These are phyloP conservation scores for Talaromyces thailandensis DNA, from an alignment of 495 filamentous ascomycete genomes.

Conservation along the genomic window DNA sequence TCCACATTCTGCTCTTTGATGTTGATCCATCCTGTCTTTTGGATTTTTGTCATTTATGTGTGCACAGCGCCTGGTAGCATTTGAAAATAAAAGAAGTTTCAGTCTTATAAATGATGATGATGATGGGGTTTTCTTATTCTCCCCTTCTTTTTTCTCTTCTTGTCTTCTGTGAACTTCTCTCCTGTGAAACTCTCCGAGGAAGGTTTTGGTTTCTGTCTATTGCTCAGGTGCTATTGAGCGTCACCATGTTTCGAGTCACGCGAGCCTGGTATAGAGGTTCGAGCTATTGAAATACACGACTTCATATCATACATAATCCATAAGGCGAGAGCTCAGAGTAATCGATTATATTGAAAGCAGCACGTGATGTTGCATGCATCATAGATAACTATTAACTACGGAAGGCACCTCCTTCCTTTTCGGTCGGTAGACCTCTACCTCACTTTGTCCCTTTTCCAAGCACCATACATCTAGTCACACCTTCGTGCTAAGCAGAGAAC, in stretches of 20 bases:
- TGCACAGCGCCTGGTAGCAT: conserved; percentile 4
- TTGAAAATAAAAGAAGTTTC: conserved; percentile 1
- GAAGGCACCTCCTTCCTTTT: neutral
- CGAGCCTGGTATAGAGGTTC: too few relatives aligned
- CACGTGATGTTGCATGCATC: neutral
- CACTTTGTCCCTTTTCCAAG: too few relatives aligned
- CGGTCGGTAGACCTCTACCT: too few relatives aligned
- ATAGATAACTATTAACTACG: neutral
- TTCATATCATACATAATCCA: neutral
- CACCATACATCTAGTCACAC: neutral
- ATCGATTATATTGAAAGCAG: neutral
- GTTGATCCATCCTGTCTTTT: neutral
- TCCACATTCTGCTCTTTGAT: conserved; percentile 9
- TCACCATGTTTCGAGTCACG: neutral
- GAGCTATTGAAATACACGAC: too few relatives aligned
- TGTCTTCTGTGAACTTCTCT: too few relatives aligned
- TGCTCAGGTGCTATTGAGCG: neutral
- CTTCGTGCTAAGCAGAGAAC: neutral
- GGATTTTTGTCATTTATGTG: conserved; percentile 8
- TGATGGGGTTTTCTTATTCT: neutral
- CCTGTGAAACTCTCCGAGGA: too few relatives aligned
- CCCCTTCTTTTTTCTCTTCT: neutral
- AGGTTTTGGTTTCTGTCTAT: neutral
- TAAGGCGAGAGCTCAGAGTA: neutral
- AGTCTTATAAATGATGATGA: neutral